Evolutionary conservation across 2,329 filamentous ascomycete genomes (phyloP), one percentile per base, ranked within the genome.

Genomic region (Teratosphaeriaceae sp.): DNA sequence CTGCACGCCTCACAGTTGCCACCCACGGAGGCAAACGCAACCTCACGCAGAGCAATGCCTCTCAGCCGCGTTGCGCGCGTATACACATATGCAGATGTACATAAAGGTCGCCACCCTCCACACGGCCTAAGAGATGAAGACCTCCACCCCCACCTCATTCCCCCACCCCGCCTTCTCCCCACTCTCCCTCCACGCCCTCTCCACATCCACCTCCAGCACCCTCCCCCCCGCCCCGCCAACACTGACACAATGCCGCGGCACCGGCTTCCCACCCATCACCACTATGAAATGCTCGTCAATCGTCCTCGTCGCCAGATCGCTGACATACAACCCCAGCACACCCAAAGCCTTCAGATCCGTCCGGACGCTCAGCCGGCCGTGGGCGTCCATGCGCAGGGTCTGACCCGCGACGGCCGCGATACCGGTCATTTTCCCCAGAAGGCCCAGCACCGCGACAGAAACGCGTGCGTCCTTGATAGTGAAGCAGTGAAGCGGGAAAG

Each of bases 341-440:
- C 90, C 90, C 1, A 96, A 66, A 0, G 88, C 88, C 61, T 94
- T 96, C 31, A 96, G 60, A 12, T 74, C 77, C 1, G 84, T 78
- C 54, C 80, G 78, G 11, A 94, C 65, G 6, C 78, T 65, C 16
- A 92, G 66, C 13, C 79, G 69, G 0, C 80, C 79, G 44, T 78
- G 82, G 6, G 73, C 69, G 26, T 75, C 65, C 52, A 81, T 60
- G 24, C 74, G 74, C 34, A 82, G 74, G 21, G 76, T 72, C n/a
- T 71, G 81, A 27, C 71, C 73, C 1, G 83, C 69, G 6, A 95
- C 74, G 0, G 88, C 88, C 1, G 87, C 88, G 1, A 83, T 80
- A 0, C 88, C 90, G 0, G 88, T 88, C 85, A 97, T 94, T 64
- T 96, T 95, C 2, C 78, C 84, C 3, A 94, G 51, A 2, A 97